These are phyloP conservation scores for Alternaria hordeiaustralica DNA, from an alignment of 2,329 filamentous ascomycete genomes.

Conservation along the genomic window DNA sequence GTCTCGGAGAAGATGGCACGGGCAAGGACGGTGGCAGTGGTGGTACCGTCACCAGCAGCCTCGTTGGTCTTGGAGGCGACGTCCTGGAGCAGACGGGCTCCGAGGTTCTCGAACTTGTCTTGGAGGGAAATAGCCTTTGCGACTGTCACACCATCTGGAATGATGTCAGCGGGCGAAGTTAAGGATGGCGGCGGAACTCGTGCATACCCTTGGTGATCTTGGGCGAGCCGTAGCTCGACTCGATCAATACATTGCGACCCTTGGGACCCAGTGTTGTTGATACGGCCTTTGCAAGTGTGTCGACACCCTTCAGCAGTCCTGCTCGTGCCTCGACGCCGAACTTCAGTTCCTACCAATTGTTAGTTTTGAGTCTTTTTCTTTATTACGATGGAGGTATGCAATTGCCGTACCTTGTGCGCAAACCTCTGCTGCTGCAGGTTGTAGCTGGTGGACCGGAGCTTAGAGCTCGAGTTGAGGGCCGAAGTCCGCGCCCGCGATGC, in stretches of 20 bases:
- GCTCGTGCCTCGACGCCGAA: slow-evolving; percentile 96
- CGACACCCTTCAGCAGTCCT: slow-evolving; percentile 87
- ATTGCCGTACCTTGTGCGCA: slow-evolving; percentile 83
- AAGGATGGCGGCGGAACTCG: not conserved
- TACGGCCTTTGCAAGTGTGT: slow-evolving; percentile 95
- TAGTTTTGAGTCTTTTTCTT: slow-evolving; percentile 1
- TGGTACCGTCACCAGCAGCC: slow-evolving; percentile 97
- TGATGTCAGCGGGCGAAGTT: slow-evolving; percentile 20
- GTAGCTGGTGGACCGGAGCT: slow-evolving; percentile 61
- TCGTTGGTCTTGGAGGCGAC: slow-evolving; percentile 99
- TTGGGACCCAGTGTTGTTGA: slow-evolving; percentile 96
- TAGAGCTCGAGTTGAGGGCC: slow-evolving; percentile 71
- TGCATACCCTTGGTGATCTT: slow-evolving; percentile 97
- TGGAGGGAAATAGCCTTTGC: slow-evolving; percentile 85
- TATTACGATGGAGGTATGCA: not conserved
- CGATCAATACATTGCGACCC: slow-evolving; percentile 97
- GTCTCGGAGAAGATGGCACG: slow-evolving; percentile 99
- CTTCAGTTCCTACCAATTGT: slow-evolving; percentile 78
- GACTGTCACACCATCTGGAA: slow-evolving; percentile 59
- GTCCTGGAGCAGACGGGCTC: slow-evolving; percentile 94
- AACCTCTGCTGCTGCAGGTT: slow-evolving; percentile 90
- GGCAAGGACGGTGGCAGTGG: slow-evolving; percentile 94
- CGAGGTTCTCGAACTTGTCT: slow-evolving; percentile 99
- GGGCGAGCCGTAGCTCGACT: slow-evolving; percentile 97
- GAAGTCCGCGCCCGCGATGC: slow-evolving; percentile 80